A percentile compares a stretch with the other conserved stretches of the same genome.
These are phyloP conservation scores for Lathyrus tuberosus DNA, from an alignment of 306 rosid species.

Conservation along the genomic window DNA sequence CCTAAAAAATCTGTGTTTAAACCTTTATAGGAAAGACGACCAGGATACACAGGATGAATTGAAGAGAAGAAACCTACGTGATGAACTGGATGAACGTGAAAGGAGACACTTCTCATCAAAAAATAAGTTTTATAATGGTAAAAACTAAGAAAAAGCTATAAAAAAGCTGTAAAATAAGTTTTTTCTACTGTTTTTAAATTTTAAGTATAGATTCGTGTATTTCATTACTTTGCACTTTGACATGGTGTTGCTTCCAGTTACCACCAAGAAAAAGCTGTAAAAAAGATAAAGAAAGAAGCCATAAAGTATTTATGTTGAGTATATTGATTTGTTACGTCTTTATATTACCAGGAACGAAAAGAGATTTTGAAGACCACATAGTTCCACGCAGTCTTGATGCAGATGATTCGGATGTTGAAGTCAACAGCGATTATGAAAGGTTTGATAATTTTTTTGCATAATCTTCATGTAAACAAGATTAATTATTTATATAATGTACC, in stretches of 20 bases:
- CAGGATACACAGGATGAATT: constrained; percentile 89
- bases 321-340: constrained; percentile 21
- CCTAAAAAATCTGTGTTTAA: background rate
- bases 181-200: constrained; percentile 9
- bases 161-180: too few relatives aligned
- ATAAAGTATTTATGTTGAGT: background rate
- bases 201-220: constrained; percentile 1
- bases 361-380: constrained; percentile 83
- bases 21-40: constrained; percentile 71
- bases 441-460: constrained; percentile 44
- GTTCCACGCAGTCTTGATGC: constrained; percentile 85
- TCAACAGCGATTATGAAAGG: constrained; percentile 92
- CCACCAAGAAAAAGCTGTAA: background rate
- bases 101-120: constrained; percentile 90
- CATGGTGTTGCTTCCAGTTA: constrained; percentile 2
- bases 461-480: constrained; percentile 3
- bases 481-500: constrained; percentile 10
- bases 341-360: constrained; percentile 59
- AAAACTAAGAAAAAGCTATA: constrained; percentile 43
- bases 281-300: background rate
- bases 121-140: constrained; percentile 77
- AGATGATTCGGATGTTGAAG: constrained; percentile 93
- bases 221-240: constrained; percentile 14
- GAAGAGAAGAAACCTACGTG: constrained; percentile 83
- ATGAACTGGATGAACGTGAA: constrained; percentile 90